Base-by-base conservation (phyloP, 306 rosid genomes). In the Acmispon strigosus region DNA sequence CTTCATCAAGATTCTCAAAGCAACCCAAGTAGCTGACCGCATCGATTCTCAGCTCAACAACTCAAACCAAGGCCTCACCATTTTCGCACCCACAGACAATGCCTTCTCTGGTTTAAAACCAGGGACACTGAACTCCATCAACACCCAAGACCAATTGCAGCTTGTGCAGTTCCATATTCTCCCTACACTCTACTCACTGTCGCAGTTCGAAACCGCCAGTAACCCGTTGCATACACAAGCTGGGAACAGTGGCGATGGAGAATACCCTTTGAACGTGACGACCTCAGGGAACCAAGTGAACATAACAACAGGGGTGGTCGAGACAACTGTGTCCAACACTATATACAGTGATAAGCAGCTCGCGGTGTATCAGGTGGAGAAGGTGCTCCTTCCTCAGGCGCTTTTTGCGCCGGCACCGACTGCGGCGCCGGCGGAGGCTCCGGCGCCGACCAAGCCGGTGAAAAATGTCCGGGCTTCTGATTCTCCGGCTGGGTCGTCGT, bases 181-280 rank as follows among this genome's bases (percentile, higher is more conserved):
- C 15, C 96, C 99, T 0, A 39, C 71, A 42, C 86, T 82, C 76
- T 85, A 74, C 53, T 64, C 92, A 12, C 50, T 77, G 0, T 82
- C 97, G 14, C 96, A 91, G 72, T 94, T 94, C 78, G 90, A 94
- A 70, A 94, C 99, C 0, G 91, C 80, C 0, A 84, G 88, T 62
- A 94, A 94, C 58, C 99, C 99, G 5, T 70, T 94, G 15, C 88
- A 83, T 24, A 94, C 99, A 1, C 99, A 94, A 37, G 99, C 99
- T 5, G 97, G 99, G 0, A 84, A 84, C 48, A 89, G 89, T 43
- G 84, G 45, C 20, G 82, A 81, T 27, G 97, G 97, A 0, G 76
- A 88, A 73, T 94, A 71, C 81, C 96, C 98, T 0, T 48, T 94
- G 1, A 94, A 94, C 43, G 96, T 94, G 5, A 94, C 99, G 0